A percentile compares a stretch with the other conserved stretches of the same genome.
Conservation (phyloP, 1,284 basidiomycete species). For the Apiotrichum sp. region DNA sequence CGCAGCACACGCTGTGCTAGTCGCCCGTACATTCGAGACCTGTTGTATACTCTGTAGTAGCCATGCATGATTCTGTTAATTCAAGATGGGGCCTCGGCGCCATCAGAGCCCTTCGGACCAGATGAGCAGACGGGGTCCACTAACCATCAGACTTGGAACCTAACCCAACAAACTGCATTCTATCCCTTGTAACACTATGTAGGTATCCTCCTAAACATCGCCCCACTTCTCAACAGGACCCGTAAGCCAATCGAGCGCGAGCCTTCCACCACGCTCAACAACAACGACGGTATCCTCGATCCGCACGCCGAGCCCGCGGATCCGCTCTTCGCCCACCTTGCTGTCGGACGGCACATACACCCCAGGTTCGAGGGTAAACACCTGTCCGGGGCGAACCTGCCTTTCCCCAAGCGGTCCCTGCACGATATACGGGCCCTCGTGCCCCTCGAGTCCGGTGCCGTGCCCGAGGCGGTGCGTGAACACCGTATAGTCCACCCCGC, state of each 20-base stretch:
- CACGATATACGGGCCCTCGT: constrained; percentile 72
- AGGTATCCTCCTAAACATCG: constrained; percentile 19
- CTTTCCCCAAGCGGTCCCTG: constrained; percentile 50
- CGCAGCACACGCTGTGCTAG: no score
- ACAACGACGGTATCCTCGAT: constrained; percentile 78
- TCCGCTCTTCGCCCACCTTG: constrained; percentile 23
- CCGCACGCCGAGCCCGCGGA: constrained; percentile 67
- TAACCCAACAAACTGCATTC: no score
- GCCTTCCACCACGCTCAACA: constrained; percentile 47
- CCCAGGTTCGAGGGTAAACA: constrained; percentile 78
- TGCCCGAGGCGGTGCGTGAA: constrained; percentile 67
- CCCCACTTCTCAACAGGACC: constrained; percentile 37
- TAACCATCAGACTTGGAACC: no score
- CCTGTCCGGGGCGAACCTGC: constrained; percentile 58
- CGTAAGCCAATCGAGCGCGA: constrained; percentile 38
- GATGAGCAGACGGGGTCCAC: no score
- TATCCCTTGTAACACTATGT: no score
- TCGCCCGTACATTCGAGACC: no score
- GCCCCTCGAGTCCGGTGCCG: constrained; percentile 76
- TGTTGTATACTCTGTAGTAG: no score
- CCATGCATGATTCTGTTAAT: no score
- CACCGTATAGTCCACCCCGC: constrained; percentile 49
- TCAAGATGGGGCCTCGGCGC: no score
- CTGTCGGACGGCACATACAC: constrained; percentile 57
- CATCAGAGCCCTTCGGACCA: no score